These are phyloP conservation scores for Fraxinus baroniana DNA, from an alignment of 305 asterid species.

Conservation along the genomic window DNA sequence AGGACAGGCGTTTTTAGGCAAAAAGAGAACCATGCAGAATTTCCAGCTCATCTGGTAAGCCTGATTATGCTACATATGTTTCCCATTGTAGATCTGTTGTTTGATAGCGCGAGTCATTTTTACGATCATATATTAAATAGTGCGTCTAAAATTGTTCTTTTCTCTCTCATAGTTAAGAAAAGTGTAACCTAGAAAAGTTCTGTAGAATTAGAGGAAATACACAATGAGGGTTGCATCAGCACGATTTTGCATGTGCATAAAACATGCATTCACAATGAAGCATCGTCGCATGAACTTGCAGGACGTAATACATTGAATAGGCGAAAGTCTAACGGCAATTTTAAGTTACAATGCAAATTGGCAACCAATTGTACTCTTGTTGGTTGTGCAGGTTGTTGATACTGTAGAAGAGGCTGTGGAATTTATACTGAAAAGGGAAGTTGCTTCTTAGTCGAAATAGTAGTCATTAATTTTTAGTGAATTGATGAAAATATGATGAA, in stretches of 20 bases:
- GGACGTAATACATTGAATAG: not conserved
- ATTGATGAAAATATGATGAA: not conserved
- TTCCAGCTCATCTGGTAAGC: constrained; percentile 66
- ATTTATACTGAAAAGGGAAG: constrained; percentile 51
- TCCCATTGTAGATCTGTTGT: not conserved
- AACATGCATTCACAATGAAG: not conserved
- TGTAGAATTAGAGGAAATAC: not conserved
- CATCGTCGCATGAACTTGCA: not conserved
- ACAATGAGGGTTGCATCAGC: not conserved
- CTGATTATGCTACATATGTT: not conserved
- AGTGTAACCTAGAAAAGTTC: not conserved
- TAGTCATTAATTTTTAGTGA: not conserved
- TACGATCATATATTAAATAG: not conserved
- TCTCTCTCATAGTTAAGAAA: not conserved
- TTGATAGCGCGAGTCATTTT: not conserved
- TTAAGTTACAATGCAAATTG: not conserved
- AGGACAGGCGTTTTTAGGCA: constrained; percentile 69
- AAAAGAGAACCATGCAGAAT: constrained; percentile 50
- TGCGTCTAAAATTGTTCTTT: not conserved
- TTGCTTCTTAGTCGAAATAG: constrained; percentile 23
- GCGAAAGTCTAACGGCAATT: not conserved
- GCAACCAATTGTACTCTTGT: not conserved
- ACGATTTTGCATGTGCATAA: not conserved
- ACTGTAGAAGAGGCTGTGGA: constrained; percentile 66
- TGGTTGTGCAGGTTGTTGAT: constrained; percentile 52